Evolutionary conservation across 2,329 filamentous ascomycete genomes (phyloP), one percentile per base, ranked within the genome.

Genomic region (Eurotiales sp.): DNA sequence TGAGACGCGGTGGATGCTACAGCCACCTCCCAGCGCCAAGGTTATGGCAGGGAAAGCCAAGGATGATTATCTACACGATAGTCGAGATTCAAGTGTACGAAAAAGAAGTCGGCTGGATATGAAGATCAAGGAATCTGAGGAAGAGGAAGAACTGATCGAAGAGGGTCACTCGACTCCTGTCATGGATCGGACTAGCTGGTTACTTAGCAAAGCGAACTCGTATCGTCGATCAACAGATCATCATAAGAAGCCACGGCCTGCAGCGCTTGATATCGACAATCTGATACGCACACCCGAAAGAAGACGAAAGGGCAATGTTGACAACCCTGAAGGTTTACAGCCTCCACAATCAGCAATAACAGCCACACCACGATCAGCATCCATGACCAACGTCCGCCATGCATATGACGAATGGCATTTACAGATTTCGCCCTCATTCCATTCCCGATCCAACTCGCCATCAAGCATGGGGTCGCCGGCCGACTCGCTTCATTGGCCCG

Each of bases 1-100:
- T 50, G 89, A 88, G 54, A 86, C 87, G 50, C 80, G 79, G 63
- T 96, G 91, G 91, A 96, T 96, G 90, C 75, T 95, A 46, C 89
- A 95, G 64, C 91, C 91, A 2, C 90, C 90, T 1, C 91, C 91
- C n/a, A 82, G 86, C 29, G 90, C 91, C 51, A 90, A 86, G 66
- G 78, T 96, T 54, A 96, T 96, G 91, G 87, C 87, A 57, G 91
- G 90, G 58, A 93, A 91, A 66, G 82, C 88, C 46, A 61, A 59
- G 4, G 46, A 56, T n/a, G 41, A 53, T 8, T 60, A 62, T 21
- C 55, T 59, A 36, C 59, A 55, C 32, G 59, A 57, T 36, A 62
- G 57, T 49, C 53, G 55, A 30, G 41, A 51, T 41, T 53, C 48
- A 17, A 55, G 49, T 45, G 36, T 43, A 42, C 55, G 56, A 37